Conservation (phyloP, 2,329 filamentous ascomycete species). For the Sporothrix mexicana region DNA sequence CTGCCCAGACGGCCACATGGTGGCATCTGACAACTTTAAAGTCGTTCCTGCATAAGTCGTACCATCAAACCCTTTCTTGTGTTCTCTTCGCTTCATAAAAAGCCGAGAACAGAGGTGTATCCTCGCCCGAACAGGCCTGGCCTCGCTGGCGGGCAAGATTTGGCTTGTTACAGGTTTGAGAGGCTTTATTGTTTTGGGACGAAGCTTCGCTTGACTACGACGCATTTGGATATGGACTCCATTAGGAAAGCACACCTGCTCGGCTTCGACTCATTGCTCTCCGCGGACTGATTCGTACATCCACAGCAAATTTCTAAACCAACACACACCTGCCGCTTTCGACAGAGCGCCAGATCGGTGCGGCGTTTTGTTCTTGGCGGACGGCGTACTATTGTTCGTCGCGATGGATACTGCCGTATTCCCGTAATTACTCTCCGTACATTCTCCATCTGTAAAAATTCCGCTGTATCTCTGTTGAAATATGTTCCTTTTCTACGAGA, state of each 20-base stretch:
- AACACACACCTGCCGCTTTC: constrained; percentile 1
- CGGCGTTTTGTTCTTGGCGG: neutral
- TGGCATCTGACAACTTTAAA: neutral
- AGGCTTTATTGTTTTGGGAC: neutral
- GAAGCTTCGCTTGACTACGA: neutral
- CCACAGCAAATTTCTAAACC: neutral
- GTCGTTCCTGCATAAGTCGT: neutral
- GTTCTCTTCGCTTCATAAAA: neutral
- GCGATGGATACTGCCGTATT: neutral
- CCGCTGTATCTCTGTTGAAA: no score
- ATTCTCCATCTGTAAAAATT: neutral
- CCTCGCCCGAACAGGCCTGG: neutral
- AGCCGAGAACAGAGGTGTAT: neutral
- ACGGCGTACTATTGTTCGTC: neutral
- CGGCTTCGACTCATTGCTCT: neutral
- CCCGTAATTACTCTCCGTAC: neutral
- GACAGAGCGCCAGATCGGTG: neutral
- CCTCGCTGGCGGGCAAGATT: neutral
- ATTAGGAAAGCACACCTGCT: neutral
- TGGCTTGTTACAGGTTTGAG: constrained; percentile 11
- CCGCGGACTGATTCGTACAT: neutral
- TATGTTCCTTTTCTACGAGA: no score
- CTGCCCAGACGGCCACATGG: neutral
- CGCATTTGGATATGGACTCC: neutral
- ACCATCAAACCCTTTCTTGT: neutral